phyloP scores from a whole-genome alignment of 352 stramenopile genomes.

The Phytophthora syringae region DNA sequence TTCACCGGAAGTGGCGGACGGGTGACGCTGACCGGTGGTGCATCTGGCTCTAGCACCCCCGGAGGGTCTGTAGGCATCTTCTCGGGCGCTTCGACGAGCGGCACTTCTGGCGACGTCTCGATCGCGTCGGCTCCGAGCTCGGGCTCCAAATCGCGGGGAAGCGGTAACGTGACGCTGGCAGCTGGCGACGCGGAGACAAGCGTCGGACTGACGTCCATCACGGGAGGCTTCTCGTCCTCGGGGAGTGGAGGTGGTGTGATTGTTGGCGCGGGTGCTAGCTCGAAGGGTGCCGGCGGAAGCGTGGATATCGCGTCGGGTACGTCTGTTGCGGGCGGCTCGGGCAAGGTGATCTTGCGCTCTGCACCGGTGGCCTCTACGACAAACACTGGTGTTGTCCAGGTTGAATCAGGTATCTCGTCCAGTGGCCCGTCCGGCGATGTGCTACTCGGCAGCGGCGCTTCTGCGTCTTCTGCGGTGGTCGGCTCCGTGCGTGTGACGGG shows the following conservation, averaged over 20 bases:
- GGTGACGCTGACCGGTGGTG: constrained; percentile 17
- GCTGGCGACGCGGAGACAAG: constrained; percentile 27
- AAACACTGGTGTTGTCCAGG: constrained; percentile 22
- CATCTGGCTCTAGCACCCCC: constrained; percentile 13
- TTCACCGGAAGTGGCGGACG: constrained; percentile 21
- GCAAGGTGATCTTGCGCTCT: constrained; percentile 23
- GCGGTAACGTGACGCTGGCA: constrained; percentile 27
- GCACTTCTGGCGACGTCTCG: constrained; percentile 17
- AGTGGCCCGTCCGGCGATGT: constrained; percentile 10
- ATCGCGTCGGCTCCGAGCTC: constrained; percentile 21
- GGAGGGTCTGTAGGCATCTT: constrained; percentile 23
- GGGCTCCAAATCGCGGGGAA: constrained; percentile 18
- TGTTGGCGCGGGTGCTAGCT: constrained; percentile 20
- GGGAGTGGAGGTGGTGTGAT: constrained; percentile 24
- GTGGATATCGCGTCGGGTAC: constrained; percentile 32
- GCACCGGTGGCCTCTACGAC: constrained; percentile 19
- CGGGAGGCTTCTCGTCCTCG: constrained; percentile 24
- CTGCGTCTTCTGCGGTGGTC: constrained; percentile 9
- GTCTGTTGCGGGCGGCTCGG: constrained; percentile 19
- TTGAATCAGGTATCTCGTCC: constrained; percentile 10
- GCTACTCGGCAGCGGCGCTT: constrained; percentile 16
- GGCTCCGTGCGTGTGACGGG: constrained; percentile 10
- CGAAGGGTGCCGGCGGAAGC: constrained; percentile 17
- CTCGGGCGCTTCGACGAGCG: constrained; percentile 17
- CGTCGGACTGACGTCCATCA: constrained; percentile 28